Conservation (phyloP, 306 rosid species). For the Lathyrus tuberosus region DNA sequence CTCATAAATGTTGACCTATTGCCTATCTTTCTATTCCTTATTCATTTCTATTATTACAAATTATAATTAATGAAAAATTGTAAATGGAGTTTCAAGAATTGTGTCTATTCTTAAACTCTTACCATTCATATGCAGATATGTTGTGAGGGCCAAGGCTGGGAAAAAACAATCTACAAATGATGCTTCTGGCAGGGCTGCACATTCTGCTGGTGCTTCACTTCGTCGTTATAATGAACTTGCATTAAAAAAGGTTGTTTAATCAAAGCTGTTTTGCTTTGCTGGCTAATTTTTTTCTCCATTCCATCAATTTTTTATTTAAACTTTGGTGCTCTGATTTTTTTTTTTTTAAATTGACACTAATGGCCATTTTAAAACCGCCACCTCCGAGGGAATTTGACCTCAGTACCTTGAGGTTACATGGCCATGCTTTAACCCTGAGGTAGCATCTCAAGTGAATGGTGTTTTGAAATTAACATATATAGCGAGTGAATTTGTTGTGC, state of each 20-base stretch:
- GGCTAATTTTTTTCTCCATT: constrained; percentile 23
- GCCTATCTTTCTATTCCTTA: not conserved
- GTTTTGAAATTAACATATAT: constrained; percentile 18
- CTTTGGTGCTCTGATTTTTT: constrained; percentile 11
- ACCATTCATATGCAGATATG: constrained; percentile 64
- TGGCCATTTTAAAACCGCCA: too few relatives aligned
- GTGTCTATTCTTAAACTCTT: constrained; percentile 20
- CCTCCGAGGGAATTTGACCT: too few relatives aligned
- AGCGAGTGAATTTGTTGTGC: constrained; percentile 7
- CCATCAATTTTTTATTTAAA: constrained; percentile 4
- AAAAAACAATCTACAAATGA: constrained; percentile 92
- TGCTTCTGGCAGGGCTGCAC: constrained; percentile 75
- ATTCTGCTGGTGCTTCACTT: constrained; percentile 95
- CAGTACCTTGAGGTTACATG: too few relatives aligned
- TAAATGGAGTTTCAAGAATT: constrained; percentile 14
- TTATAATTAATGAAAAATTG: constrained; percentile 4
- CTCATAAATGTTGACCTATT: constrained; percentile 7
- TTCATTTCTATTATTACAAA: constrained; percentile 13
- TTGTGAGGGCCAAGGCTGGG: constrained; percentile 94
- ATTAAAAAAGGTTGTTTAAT: constrained; percentile 69
- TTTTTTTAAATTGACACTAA: too few relatives aligned
- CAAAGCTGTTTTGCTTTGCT: constrained; percentile 4
- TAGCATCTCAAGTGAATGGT: not conserved
- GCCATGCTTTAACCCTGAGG: too few relatives aligned
- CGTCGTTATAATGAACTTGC: constrained; percentile 88